Percentiles rank a stretch among this genome's conserved stretches.
Evolutionary conservation across 176 grass and related monocot genomes (phyloP).

Genomic region (Chloris gayana): DNA sequence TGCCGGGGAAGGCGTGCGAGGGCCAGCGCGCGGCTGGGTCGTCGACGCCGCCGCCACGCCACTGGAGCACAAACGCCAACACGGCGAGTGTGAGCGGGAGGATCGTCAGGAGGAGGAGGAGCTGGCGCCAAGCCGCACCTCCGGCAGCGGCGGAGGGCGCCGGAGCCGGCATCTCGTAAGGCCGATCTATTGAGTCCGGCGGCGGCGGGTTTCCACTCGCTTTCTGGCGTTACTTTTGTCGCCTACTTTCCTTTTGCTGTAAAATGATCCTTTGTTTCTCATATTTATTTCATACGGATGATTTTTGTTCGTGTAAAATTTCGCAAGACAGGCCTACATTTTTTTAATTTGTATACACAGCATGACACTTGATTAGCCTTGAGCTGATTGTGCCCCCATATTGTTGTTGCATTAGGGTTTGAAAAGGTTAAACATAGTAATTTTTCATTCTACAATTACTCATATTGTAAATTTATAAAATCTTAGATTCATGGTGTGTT

Average conservation of each 20-base stretch:
- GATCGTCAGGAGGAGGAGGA: constrained; percentile 67
- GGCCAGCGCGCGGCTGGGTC: constrained; percentile 76
- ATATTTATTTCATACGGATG: too few species aligned
- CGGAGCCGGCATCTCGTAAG: constrained; percentile 33
- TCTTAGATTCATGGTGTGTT: too few species aligned
- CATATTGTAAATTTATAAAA: too few species aligned
- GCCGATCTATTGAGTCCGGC: constrained; percentile 3
- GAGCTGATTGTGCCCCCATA: too few species aligned
- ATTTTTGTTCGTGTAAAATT: too few species aligned
- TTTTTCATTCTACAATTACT: too few species aligned
- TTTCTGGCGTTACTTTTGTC: neutral
- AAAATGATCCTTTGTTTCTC: neutral
- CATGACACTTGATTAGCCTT: too few species aligned
- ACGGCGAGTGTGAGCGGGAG: constrained; percentile 71
- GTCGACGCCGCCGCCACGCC: constrained; percentile 76
- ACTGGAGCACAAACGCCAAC: constrained; percentile 82
- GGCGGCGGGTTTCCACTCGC: neutral
- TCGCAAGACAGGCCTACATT: too few species aligned
- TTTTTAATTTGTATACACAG: too few species aligned
- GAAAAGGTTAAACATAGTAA: too few species aligned
- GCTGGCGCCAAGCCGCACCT: constrained; percentile 37
- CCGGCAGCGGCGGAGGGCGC: constrained; percentile 8
- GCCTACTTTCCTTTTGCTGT: neutral
- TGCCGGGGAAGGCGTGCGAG: constrained; percentile 54
- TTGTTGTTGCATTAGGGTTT: too few species aligned